phyloP scores from a whole-genome alignment of 139 green algal genomes.

The Chlamydomonas sp. region DNA sequence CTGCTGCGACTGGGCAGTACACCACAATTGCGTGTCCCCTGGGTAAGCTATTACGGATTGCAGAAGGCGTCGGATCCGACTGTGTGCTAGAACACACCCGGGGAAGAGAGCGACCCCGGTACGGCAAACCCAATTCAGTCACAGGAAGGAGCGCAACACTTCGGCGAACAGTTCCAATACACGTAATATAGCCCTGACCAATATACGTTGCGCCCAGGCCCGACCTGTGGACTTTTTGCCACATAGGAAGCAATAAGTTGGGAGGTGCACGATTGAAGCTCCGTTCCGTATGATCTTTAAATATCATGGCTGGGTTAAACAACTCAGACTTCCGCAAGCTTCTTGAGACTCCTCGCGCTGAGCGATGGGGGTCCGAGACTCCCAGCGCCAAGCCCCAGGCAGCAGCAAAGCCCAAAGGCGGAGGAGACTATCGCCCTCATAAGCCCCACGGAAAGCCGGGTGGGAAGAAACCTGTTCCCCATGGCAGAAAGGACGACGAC shows the following conservation, averaged over 20 bases:
- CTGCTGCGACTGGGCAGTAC: too few relatives aligned
- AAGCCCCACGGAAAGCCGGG: constrained; percentile 34
- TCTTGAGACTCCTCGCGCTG: constrained; percentile 65
- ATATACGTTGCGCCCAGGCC: neutral
- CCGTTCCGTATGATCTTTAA: neutral
- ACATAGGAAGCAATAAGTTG: neutral
- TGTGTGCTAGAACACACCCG: too few relatives aligned
- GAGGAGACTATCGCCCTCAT: constrained; percentile 29
- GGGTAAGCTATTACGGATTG: too few relatives aligned
- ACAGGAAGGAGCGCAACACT: neutral
- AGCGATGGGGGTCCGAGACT: constrained; percentile 6
- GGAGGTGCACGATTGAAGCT: neutral
- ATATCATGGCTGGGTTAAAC: constrained; percentile 36
- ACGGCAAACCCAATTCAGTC: too few relatives aligned
- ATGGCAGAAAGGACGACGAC: constrained; percentile 49
- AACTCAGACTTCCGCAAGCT: constrained; percentile 79
- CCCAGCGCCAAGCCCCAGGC: neutral
- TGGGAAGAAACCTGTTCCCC: constrained; percentile 50
- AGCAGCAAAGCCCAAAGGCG: neutral
- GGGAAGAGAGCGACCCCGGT: too few relatives aligned
- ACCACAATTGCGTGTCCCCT: too few relatives aligned
- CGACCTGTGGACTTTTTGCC: neutral
- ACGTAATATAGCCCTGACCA: neutral
- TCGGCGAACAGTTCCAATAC: neutral
- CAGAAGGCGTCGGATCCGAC: too few relatives aligned